Percentiles rank a stretch among this genome's conserved stretches.
Conservation (phyloP, 2,329 filamentous ascomycete genomes). For the Capronia americana region DNA sequence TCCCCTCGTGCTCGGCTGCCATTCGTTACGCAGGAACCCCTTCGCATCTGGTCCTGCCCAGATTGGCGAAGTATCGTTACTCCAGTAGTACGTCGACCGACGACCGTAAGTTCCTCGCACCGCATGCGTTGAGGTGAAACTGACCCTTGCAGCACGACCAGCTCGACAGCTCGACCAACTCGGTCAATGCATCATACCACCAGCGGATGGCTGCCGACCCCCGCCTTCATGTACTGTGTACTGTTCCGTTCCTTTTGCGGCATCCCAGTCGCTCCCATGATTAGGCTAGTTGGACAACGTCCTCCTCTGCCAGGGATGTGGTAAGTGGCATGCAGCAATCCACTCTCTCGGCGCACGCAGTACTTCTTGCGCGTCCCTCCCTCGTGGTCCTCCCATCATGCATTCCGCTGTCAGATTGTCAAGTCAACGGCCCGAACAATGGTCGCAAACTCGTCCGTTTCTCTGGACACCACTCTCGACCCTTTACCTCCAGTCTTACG, state of each 20-base stretch:
- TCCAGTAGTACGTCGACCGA: not conserved
- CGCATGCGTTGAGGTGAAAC: slow-evolving; percentile 18
- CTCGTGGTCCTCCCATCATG: slow-evolving; percentile 10
- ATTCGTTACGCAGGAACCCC: slow-evolving; percentile 8
- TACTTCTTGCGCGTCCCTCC: slow-evolving; percentile 13
- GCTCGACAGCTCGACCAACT: not conserved
- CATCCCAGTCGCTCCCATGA: not conserved
- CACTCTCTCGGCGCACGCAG: not conserved
- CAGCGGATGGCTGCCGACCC: not conserved
- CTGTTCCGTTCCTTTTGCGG: not conserved
- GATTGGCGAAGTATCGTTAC: slow-evolving; percentile 11
- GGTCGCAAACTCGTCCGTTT: slow-evolving; percentile 16
- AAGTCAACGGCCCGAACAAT: slow-evolving; percentile 17
- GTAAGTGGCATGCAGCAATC: slow-evolving; percentile 2
- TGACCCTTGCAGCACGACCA: slow-evolving; percentile 11
- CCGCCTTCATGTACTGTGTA: not conserved
- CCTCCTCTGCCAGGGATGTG: not conserved
- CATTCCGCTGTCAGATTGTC: slow-evolving; percentile 17
- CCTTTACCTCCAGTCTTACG: slow-evolving; percentile 46
- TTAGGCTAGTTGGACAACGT: not conserved
- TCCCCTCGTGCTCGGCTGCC: not conserved
- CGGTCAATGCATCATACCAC: not conserved
- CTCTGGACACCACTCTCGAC: slow-evolving; percentile 37
- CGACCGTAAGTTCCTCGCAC: not conserved
- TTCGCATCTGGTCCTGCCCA: slow-evolving; percentile 10